phyloP scores from a whole-genome alignment of 495 filamentous ascomycete species.

The Melanomma pulvis-pyrius region DNA sequence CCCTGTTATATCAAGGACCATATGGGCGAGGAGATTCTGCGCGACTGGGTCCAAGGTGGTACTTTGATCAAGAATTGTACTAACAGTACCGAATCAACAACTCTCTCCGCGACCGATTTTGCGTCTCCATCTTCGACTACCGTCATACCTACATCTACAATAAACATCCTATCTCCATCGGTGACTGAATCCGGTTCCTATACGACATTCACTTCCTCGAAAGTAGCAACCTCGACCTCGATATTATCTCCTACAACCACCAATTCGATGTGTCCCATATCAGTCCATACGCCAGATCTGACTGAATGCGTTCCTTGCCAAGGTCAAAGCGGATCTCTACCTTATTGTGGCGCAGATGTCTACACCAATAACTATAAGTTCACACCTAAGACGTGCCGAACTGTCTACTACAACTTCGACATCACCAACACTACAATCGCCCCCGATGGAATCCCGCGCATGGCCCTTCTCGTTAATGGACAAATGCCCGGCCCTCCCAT shows the following conservation, averaged over 20 bases:
- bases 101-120: neutral
- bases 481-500: conserved; percentile 45
- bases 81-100: neutral
- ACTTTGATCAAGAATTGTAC: conserved; percentile 25
- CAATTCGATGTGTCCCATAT: conserved; percentile 14
- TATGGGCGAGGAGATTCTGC: neutral
- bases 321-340: conserved; percentile 41
- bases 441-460: conserved; percentile 43
- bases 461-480: conserved; percentile 42
- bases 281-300: conserved; percentile 11
- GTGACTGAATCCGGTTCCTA: neutral
- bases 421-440: conserved; percentile 42
- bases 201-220: neutral
- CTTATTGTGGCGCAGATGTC: conserved; percentile 44
- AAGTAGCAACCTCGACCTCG: neutral
- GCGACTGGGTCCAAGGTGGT: neutral
- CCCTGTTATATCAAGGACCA: conserved; percentile 25
- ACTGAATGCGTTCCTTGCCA: conserved; percentile 43
- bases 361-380: conserved; percentile 42
- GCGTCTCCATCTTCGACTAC: neutral
- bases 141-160: neutral
- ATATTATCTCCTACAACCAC: neutral
- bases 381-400: conserved; percentile 44
- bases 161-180: neutral
- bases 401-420: conserved; percentile 39